Conservation (phyloP, 306 rosid species). For the Quercus engelmannii region DNA sequence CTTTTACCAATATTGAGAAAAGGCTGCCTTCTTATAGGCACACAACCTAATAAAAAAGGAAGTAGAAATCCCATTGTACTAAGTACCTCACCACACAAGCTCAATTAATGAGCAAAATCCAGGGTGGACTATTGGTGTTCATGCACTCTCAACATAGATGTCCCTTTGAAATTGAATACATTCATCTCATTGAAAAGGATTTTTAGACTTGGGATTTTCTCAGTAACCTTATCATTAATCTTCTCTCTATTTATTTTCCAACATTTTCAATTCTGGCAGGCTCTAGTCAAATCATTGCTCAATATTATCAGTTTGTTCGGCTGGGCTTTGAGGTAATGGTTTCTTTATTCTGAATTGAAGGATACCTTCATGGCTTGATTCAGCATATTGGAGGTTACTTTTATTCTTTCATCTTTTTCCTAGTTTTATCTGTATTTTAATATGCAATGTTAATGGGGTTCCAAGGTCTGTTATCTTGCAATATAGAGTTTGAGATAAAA, state of each 20-base stretch:
- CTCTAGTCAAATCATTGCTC: slow-evolving; percentile 56
- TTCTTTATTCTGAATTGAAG: neutral
- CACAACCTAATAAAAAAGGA: too few species aligned
- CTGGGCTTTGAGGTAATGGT: slow-evolving; percentile 47
- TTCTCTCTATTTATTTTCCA: neutral
- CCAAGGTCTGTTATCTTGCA: neutral
- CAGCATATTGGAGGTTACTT: neutral
- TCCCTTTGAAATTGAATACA: neutral
- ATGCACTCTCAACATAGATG: neutral
- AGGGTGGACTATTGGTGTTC: too few species aligned
- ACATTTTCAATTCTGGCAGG: slow-evolving; percentile 30
- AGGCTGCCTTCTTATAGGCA: too few species aligned
- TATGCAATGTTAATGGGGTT: neutral
- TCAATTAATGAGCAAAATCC: too few species aligned
- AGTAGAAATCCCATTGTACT: too few species aligned
- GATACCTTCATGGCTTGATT: neutral
- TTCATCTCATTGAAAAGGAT: neutral
- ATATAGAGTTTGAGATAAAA: too few species aligned
- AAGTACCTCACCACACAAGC: too few species aligned
- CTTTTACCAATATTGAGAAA: too few species aligned
- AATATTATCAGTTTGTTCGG: slow-evolving; percentile 51
- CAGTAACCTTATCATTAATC: neutral
- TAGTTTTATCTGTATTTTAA: too few species aligned
- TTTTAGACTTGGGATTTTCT: neutral
- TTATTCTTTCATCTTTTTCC: neutral